phyloP scores from a whole-genome alignment of 805 yeast genomes.

The Ogataea nitratoaversa region DNA sequence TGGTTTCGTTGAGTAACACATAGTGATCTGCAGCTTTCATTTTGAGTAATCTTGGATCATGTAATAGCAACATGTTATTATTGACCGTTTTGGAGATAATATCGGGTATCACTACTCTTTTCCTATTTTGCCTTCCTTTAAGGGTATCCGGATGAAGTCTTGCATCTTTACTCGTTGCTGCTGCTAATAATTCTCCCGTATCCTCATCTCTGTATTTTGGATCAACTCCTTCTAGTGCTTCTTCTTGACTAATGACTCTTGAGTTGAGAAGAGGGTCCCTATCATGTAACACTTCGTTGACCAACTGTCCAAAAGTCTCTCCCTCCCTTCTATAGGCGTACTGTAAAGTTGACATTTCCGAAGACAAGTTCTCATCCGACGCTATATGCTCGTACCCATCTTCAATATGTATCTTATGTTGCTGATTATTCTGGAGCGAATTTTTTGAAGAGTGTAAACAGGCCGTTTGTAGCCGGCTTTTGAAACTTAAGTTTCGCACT shows the following conservation, averaged over 20 bases:
- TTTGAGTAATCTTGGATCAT: constrained; percentile 61
- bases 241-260: constrained; percentile 36
- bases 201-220: constrained; percentile 30
- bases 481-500: too few species aligned
- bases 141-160: constrained; percentile 57
- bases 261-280: constrained; percentile 28
- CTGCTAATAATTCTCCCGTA: constrained; percentile 32
- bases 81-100: constrained; percentile 54
- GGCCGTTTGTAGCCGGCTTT: too few species aligned
- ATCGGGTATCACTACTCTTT: constrained; percentile 52
- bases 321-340: constrained; percentile 36
- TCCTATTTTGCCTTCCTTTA: constrained; percentile 49
- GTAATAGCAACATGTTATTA: constrained; percentile 55
- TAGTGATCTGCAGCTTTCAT: constrained; percentile 44
- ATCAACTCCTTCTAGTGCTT: constrained; percentile 28
- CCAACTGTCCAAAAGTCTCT: constrained; percentile 41
- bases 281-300: constrained; percentile 34
- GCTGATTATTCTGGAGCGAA: too few species aligned
- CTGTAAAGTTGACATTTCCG: constrained; percentile 23
- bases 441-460: not conserved
- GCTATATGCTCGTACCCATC: constrained; percentile 11
- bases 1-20: constrained; percentile 42
- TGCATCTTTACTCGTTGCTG: constrained; percentile 44
- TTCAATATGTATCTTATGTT: constrained; percentile 18
- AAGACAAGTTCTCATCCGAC: constrained; percentile 17